Evolutionary conservation across 139 green algal species (phyloP).

Genomic region (Chlorella sp.): DNA sequence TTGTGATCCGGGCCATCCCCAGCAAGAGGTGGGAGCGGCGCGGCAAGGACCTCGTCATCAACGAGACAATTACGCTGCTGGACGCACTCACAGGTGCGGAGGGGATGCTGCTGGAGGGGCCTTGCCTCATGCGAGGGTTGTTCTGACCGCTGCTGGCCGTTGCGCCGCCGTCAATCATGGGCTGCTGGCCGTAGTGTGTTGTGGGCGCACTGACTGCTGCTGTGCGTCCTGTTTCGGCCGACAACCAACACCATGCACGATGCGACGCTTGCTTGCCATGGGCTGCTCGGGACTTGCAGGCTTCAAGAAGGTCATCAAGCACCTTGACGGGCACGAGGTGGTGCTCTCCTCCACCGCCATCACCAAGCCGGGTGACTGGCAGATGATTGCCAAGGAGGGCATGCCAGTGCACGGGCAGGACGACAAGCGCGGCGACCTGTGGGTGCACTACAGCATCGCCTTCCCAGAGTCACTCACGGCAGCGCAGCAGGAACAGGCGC

Average conservation of each 20-base stretch:
- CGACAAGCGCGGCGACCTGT: conserved; percentile 62
- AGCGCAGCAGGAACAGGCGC: conserved; percentile 49
- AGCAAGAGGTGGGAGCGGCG: conserved; percentile 11
- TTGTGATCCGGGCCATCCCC: conserved; percentile 29
- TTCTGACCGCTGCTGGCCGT: background rate
- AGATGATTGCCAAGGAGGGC: conserved; percentile 28
- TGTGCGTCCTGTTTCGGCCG: background rate
- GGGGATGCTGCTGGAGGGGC: background rate
- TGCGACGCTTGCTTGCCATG: conserved; percentile 19
- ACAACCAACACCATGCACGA: conserved; percentile 81
- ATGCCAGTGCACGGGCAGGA: conserved; percentile 51
- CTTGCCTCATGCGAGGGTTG: background rate
- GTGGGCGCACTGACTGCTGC: background rate
- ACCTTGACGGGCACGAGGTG: conserved; percentile 89
- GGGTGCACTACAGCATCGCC: conserved; percentile 69
- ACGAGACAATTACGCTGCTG: conserved; percentile 71
- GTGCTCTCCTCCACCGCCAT: conserved; percentile 25
- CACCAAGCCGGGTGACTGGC: conserved; percentile 42
- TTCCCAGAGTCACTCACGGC: conserved; percentile 76
- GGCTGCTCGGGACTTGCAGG: conserved; percentile 7
- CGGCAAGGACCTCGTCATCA: conserved; percentile 22
- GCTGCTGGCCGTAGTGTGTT: too few species aligned
- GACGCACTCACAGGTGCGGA: conserved; percentile 60
- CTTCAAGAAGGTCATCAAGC: conserved; percentile 58
- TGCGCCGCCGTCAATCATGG: too few species aligned